Evolutionary conservation across 345 rosid species (phyloP), one percentile per base, ranked within the genome.

Genomic region (Rhizophora mangle): DNA sequence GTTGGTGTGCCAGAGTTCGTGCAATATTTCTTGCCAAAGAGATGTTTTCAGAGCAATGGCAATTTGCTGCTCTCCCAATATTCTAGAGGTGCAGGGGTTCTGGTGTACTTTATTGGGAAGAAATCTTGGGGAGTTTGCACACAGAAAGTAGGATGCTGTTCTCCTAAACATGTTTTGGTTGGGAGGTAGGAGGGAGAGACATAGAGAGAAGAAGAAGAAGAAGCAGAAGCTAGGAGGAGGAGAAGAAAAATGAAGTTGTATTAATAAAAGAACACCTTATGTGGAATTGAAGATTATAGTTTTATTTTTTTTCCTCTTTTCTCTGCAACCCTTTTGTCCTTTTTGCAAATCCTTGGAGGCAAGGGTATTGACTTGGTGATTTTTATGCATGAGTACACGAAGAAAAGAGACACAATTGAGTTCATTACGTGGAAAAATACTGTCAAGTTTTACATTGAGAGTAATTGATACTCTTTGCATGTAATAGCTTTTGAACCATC

Each of bases 321-420:
- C 13, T 55, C 26, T 20, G 27, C 59, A 55, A 39, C 47, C 47
- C 47, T 30, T 10, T 9, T 43, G 18, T 13, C 20, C n/a, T n/a
- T 1, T 24, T 6, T 86, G 88, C 67, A 87, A 77, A 0, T 89
- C 79, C 74, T 68, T 91, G 75, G 97, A 88, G 54, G 85, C 78
- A 76, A 82, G 96, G 70, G 88, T 87, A 54, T 77, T 91, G 62
- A 67, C 77, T 47, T 87, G 72, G 90, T 97, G 8, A 79, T 31
- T 72, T 87, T 91, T 82, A 85, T 94, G 82, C 98, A 91, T 71
- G 77, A 59, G 69, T 86, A 86, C 77, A 83, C 88, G 87, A 74
- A 74, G 68, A 94, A 82, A 82, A 94, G 88, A 81, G 89, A 74
- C 24, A 24, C 46, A 87, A 75, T 74, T 4, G 97, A 91, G 78